Conservation (phyloP, 108 stramenopile genomes). For the Cylindrotheca closterium region DNA sequence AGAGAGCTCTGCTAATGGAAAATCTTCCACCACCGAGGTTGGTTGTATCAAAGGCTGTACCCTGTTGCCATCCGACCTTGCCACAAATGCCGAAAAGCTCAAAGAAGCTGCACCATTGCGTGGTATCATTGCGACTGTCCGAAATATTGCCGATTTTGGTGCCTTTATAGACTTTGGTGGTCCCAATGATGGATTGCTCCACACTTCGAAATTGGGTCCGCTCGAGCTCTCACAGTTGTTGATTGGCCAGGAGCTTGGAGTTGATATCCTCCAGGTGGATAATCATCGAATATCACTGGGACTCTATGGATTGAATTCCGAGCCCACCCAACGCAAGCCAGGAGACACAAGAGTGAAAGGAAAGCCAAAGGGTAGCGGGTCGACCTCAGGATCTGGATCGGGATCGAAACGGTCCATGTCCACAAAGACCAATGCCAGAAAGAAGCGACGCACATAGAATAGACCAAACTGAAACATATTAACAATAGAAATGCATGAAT, state of each 20-base stretch:
- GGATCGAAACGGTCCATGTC: neutral
- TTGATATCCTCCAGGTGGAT: constrained; percentile 49
- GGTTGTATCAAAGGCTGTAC: constrained; percentile 1
- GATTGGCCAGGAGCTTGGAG: constrained; percentile 55
- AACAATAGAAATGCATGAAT: no score
- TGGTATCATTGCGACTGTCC: constrained; percentile 44
- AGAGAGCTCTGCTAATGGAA: neutral
- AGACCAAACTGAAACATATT: no score
- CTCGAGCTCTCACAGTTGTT: constrained; percentile 33
- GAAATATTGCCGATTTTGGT: constrained; percentile 72
- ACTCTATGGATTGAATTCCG: constrained; percentile 22
- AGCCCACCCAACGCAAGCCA: neutral
- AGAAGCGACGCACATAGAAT: neutral
- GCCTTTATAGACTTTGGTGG: constrained; percentile 62
- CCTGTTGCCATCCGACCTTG: constrained; percentile 10
- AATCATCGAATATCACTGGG: constrained; percentile 39
- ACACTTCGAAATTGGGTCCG: constrained; percentile 49
- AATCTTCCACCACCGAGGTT: neutral
- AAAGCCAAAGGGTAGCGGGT: neutral
- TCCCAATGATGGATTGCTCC: constrained; percentile 52
- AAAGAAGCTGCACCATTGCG: constrained; percentile 27
- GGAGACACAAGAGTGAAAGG: neutral
- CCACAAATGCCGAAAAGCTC: neutral
- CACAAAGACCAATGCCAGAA: neutral
- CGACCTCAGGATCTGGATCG: neutral